These are phyloP conservation scores for Xerocomus spinulosus DNA, from an alignment of 768 basidiomycete species.

Conservation along the genomic window DNA sequence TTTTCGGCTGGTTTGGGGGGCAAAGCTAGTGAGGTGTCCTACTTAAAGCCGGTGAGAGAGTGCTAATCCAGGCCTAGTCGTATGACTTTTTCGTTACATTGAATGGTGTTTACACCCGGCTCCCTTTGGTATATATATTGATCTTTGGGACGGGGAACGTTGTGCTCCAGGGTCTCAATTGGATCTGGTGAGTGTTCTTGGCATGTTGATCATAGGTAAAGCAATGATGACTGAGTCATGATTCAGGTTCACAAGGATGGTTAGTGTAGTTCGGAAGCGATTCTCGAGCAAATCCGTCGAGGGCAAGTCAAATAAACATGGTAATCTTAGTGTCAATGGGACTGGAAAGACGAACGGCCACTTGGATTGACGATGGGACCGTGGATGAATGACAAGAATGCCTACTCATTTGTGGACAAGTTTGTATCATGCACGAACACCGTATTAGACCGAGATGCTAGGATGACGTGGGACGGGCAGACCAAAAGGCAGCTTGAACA, in stretches of 20 bases:
- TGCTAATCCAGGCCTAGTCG: slow-evolving; percentile 42
- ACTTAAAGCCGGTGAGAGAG: background rate
- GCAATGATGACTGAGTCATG: background rate
- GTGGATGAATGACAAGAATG: background rate
- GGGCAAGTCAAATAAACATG: slow-evolving; percentile 10
- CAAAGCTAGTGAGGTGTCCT: slow-evolving; percentile 32
- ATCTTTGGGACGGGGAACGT: slow-evolving; percentile 58
- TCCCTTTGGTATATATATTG: slow-evolving; percentile 47
- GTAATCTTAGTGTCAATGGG: slow-evolving; percentile 12
- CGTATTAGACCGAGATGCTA: slow-evolving; percentile 15
- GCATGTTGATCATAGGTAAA: background rate
- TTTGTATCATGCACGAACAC: slow-evolving; percentile 11
- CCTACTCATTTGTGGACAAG: background rate
- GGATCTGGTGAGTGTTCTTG: slow-evolving; percentile 60
- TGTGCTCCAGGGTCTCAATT: slow-evolving; percentile 67
- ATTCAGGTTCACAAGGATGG: slow-evolving; percentile 68
- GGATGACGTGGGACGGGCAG: background rate
- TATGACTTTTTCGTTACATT: slow-evolving; percentile 62
- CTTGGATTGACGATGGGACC: slow-evolving; percentile 7
- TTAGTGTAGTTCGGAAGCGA: slow-evolving; percentile 57
- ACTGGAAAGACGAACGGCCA: slow-evolving; percentile 11
- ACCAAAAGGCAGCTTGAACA: slow-evolving; percentile 50
- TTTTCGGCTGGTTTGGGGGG: slow-evolving; percentile 70
- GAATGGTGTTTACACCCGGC: slow-evolving; percentile 46
- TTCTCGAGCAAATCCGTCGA: slow-evolving; percentile 36